Conservation (phyloP, 75 land plant species). For the Gnetum montanum region DNA sequence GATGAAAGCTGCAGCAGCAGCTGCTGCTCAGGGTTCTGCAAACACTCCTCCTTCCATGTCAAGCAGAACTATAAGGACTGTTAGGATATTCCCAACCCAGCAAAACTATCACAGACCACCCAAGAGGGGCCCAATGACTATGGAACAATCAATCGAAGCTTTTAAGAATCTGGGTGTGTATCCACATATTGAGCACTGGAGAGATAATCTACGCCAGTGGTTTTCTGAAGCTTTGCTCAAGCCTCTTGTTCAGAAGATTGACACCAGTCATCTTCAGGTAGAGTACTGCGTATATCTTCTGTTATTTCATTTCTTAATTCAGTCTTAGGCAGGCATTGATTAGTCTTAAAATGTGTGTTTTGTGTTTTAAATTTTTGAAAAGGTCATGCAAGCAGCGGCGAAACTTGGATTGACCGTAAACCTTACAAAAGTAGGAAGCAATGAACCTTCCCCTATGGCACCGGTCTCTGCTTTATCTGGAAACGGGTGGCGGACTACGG, state of each 20-base stretch:
- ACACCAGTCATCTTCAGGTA: conserved; percentile 85
- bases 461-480: conserved; percentile 27
- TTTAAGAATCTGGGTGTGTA: conserved; percentile 68
- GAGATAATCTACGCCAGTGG: conserved; percentile 93
- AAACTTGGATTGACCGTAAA: conserved; percentile 58
- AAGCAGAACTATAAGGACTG: no score
- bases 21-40: no score
- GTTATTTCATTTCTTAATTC: no score
- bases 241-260: conserved; percentile 80
- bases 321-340: no score
- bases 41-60: no score
- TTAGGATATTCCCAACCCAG: conserved; percentile 81
- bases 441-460: conserved; percentile 11
- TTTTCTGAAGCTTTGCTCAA: conserved; percentile 71
- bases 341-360: no score
- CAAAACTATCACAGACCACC: conserved; percentile 78
- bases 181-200: conserved; percentile 93
- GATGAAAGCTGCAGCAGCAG: no score
- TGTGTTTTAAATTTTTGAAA: no score
- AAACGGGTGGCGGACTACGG: conserved; percentile 79
- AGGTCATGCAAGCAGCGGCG: conserved; percentile 89
- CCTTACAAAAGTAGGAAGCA: conserved; percentile 64
- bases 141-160: conserved; percentile 67
- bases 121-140: conserved; percentile 88
- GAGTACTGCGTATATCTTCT: no score